Conservation (phyloP, 2,329 filamentous ascomycete genomes). For the Coniochaeta sp. region DNA sequence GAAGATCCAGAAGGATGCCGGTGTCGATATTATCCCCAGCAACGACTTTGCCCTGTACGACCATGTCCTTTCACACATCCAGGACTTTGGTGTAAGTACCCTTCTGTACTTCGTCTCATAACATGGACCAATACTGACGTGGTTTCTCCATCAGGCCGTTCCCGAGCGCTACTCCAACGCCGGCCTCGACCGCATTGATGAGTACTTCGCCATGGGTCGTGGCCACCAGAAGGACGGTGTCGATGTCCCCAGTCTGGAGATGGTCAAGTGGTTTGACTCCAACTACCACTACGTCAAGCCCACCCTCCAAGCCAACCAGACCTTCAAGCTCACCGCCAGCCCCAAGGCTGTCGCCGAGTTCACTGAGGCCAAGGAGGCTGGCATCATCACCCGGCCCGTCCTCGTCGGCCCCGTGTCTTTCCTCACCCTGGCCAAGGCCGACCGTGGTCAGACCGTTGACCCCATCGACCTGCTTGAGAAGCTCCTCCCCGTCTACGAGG, state of each 20-base stretch:
- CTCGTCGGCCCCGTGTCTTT: conserved; percentile 94
- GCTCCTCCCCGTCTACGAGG: conserved; percentile 88
- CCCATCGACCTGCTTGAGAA: conserved; percentile 92
- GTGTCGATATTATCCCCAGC: conserved; percentile 95
- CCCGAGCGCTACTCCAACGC: conserved; percentile 91
- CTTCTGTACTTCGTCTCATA: background rate
- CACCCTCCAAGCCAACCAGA: conserved; percentile 93
- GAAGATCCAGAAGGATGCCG: conserved; percentile 99
- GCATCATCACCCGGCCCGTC: conserved; percentile 87
- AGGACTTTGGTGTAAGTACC: conserved; percentile 81
- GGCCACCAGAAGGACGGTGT: conserved; percentile 92
- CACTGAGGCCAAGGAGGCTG: conserved; percentile 95
- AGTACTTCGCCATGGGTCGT: conserved; percentile 99
- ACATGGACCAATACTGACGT: conserved; percentile 1
- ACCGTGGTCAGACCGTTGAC: conserved; percentile 87
- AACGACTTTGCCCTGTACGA: conserved; percentile 99
- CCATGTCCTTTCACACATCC: conserved; percentile 95
- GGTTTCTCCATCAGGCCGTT: conserved; percentile 53
- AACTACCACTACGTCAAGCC: conserved; percentile 99
- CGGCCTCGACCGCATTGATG: conserved; percentile 80
- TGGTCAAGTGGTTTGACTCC: conserved; percentile 99
- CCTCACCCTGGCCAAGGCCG: conserved; percentile 95
- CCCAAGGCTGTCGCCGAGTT: conserved; percentile 95
- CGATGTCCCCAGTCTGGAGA: conserved; percentile 91
- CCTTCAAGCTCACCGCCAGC: conserved; percentile 78